Evolutionary conservation across 2,329 filamentous ascomycete genomes (phyloP).

Genomic region (Fusarium paranaense): DNA sequence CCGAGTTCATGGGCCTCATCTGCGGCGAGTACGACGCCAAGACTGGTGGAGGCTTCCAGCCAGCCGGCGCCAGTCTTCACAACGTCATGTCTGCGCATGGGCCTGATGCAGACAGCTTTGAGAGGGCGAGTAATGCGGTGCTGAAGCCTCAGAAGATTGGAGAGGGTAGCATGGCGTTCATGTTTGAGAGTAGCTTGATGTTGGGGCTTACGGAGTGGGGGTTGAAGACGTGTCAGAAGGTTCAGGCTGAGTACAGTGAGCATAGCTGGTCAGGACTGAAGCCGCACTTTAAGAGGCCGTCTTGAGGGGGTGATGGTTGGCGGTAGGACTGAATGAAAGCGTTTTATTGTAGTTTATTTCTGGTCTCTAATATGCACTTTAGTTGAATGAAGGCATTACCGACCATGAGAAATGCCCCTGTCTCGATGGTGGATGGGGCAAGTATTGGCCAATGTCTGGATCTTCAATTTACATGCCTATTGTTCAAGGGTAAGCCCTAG

Average conservation of each 20-base stretch:
- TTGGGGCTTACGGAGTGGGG: slow-evolving; percentile 80
- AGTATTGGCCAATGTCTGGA: not conserved
- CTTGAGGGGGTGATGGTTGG: not conserved
- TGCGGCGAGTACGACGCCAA: slow-evolving; percentile 72
- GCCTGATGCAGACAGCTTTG: slow-evolving; percentile 67
- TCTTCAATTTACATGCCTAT: not conserved
- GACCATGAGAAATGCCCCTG: not conserved
- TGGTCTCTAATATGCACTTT: not conserved
- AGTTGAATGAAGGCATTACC: not conserved
- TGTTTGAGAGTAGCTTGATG: slow-evolving; percentile 78
- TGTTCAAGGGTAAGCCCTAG: not conserved
- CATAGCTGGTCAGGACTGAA: slow-evolving; percentile 73
- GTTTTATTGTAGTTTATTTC: not conserved
- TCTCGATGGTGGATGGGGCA: not conserved
- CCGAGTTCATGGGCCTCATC: slow-evolving; percentile 74
- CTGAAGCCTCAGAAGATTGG: slow-evolving; percentile 69
- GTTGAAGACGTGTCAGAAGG: slow-evolving; percentile 66
- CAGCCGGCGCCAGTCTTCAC: slow-evolving; percentile 71
- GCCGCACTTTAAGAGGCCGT: slow-evolving; percentile 37
- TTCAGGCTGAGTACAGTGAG: slow-evolving; percentile 76
- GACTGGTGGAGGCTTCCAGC: slow-evolving; percentile 66
- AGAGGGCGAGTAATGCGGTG: slow-evolving; percentile 66
- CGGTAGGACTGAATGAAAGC: not conserved
- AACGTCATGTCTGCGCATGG: slow-evolving; percentile 78
- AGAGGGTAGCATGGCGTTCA: slow-evolving; percentile 73